Evolutionary conservation across 805 yeast genomes (phyloP).

Genomic region (Candida coleopterorum): DNA sequence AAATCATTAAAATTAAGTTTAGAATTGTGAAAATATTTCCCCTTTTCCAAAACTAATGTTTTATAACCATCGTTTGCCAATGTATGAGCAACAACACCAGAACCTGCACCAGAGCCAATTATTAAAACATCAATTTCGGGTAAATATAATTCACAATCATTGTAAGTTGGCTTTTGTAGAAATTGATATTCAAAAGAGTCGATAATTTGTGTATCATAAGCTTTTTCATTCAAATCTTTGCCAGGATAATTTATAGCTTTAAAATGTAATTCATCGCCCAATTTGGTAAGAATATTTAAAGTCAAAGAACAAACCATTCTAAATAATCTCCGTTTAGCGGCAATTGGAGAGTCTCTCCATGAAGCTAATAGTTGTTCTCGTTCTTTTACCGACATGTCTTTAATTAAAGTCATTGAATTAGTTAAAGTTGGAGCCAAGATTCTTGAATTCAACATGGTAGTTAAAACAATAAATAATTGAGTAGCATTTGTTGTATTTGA

Average conservation of each 20-base stretch:
- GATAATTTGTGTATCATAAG: slow-evolving; percentile 22
- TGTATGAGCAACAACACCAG: slow-evolving; percentile 48
- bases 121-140: slow-evolving; percentile 42
- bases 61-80: slow-evolving; percentile 39
- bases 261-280: slow-evolving; percentile 29
- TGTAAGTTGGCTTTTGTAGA: slow-evolving; percentile 25
- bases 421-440: slow-evolving; percentile 29
- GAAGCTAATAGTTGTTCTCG: slow-evolving; percentile 25
- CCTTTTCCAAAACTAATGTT: slow-evolving; percentile 48
- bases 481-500: slow-evolving; percentile 14
- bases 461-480: slow-evolving; percentile 20
- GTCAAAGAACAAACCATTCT: slow-evolving; percentile 23
- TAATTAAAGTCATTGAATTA: slow-evolving; percentile 27
- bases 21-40: slow-evolving; percentile 33
- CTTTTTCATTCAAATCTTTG: slow-evolving; percentile 22
- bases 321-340: slow-evolving; percentile 30
- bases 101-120: slow-evolving; percentile 51
- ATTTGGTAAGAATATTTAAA: slow-evolving; percentile 19
- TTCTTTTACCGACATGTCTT: slow-evolving; percentile 33
- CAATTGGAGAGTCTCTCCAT: slow-evolving; percentile 41
- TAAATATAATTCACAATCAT: slow-evolving; percentile 26
- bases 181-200: slow-evolving; percentile 26
- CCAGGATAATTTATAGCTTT: slow-evolving; percentile 38
- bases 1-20: slow-evolving; percentile 35
- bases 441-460: slow-evolving; percentile 25